A percentile compares a stretch with the other conserved stretches of the same genome.
These are phyloP conservation scores for Ceratobasidium sp. DNA, from an alignment of 1,284 basidiomycete genomes.

Conservation along the genomic window DNA sequence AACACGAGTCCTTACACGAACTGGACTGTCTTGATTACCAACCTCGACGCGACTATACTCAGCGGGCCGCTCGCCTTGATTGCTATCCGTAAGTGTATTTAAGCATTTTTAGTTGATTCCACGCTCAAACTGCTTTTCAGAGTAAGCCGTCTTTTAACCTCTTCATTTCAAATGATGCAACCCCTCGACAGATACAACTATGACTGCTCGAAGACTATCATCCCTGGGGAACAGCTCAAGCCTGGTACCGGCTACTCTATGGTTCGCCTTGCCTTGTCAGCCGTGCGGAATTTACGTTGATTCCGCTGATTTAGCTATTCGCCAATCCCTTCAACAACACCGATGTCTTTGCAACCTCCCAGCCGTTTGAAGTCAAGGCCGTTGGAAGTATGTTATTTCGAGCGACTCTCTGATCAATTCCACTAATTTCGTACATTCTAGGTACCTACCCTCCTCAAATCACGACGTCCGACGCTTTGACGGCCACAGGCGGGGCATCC, in stretches of 20 bases:
- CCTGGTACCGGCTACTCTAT: slow-evolving; percentile 48
- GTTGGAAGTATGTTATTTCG: slow-evolving; percentile 46
- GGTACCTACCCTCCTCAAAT: slow-evolving; percentile 49
- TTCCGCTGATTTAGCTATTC: slow-evolving; percentile 12
- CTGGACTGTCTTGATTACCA: slow-evolving; percentile 49
- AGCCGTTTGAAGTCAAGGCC: slow-evolving; percentile 50
- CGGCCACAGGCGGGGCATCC: slow-evolving; percentile 26
- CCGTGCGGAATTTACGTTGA: neutral
- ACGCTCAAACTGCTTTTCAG: neutral
- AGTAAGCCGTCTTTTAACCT: neutral
- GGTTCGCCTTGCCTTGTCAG: slow-evolving; percentile 25
- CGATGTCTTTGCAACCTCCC: slow-evolving; percentile 46
- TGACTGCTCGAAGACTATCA: slow-evolving; percentile 49
- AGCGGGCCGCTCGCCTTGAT: slow-evolving; percentile 46
- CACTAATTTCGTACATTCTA: neutral
- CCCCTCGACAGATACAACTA: slow-evolving; percentile 37
- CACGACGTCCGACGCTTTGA: slow-evolving; percentile 37
- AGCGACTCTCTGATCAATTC: neutral
- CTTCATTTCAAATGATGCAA: neutral
- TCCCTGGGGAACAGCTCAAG: slow-evolving; percentile 40
- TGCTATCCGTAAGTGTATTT: slow-evolving; percentile 42
- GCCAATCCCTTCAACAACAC: slow-evolving; percentile 29
- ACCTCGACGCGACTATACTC: slow-evolving; percentile 42
- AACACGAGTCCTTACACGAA: slow-evolving; percentile 46
- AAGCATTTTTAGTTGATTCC: neutral